Conservation (phyloP, 345 rosid genomes). For the Linum trigynum region DNA sequence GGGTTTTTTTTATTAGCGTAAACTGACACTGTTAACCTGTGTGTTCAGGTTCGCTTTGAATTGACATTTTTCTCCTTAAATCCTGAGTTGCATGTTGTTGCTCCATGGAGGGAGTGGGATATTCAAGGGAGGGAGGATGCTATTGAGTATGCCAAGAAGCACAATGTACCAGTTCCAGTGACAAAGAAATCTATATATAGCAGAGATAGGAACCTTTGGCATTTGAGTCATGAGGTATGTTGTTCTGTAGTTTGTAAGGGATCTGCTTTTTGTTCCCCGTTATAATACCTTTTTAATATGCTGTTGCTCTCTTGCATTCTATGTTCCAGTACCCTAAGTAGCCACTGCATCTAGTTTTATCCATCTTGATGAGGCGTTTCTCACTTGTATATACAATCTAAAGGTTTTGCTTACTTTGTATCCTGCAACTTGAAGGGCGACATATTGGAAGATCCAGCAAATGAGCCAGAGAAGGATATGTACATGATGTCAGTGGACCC, state of each 20-base stretch:
- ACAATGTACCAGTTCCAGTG: conserved; percentile 84
- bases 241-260: not conserved
- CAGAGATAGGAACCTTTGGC: conserved; percentile 93
- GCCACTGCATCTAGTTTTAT: not conserved
- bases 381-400: not conserved
- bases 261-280: no score
- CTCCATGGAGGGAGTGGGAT: conserved; percentile 99
- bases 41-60: conserved; percentile 81
- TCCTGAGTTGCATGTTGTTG: conserved; percentile 86
- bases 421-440: conserved; percentile 50
- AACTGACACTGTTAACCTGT: conserved; percentile 4
- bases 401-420: not conserved
- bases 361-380: not conserved
- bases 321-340: not conserved
- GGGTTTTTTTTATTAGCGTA: conserved; percentile 5
- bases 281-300: no score
- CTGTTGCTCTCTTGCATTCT: not conserved
- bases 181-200: conserved; percentile 95
- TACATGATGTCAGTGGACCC: conserved; percentile 87
- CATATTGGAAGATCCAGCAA: conserved; percentile 87
- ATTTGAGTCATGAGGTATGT: conserved; percentile 82
- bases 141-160: conserved; percentile 88
- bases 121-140: conserved; percentile 93
- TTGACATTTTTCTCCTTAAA: conserved; percentile 89
- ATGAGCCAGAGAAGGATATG: conserved; percentile 88